Conservation (phyloP, 2,329 filamentous ascomycete genomes). For the Xylaria hypoxylon region DNA sequence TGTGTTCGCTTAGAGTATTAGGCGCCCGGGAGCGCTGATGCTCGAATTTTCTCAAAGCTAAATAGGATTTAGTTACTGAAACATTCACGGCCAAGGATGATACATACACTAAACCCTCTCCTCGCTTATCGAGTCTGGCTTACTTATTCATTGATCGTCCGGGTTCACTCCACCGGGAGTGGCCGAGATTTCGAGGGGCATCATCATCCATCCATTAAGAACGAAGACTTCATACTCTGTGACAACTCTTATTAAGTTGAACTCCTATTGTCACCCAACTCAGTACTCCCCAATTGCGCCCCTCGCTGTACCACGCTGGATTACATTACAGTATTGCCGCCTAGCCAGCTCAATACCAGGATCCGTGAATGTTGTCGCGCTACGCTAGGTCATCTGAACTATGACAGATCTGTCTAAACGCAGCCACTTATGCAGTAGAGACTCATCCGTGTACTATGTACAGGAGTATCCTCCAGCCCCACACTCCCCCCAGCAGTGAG, state of each 20-base stretch:
- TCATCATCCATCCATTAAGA: slow-evolving; percentile 8
- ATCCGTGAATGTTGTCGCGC: slow-evolving; percentile 20
- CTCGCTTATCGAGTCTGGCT: slow-evolving; percentile 39
- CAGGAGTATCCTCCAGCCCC: slow-evolving; percentile 25
- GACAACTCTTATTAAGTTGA: neutral
- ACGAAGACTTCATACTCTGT: neutral
- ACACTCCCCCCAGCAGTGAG: slow-evolving; percentile 31
- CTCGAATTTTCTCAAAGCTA: slow-evolving; percentile 13
- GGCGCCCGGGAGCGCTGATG: slow-evolving; percentile 33
- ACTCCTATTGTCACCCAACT: slow-evolving; percentile 19
- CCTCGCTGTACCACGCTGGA: slow-evolving; percentile 15
- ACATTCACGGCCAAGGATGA: slow-evolving; percentile 16
- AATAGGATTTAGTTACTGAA: slow-evolving; percentile 24
- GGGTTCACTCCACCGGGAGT: slow-evolving; percentile 27
- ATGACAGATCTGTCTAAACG: slow-evolving; percentile 31
- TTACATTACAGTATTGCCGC: slow-evolving; percentile 15
- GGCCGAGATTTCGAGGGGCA: slow-evolving; percentile 29
- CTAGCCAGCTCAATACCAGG: slow-evolving; percentile 20
- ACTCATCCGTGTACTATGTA: slow-evolving; percentile 28
- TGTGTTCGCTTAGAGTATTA: slow-evolving; percentile 36
- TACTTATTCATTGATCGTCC: slow-evolving; percentile 28
- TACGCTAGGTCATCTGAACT: slow-evolving; percentile 32
- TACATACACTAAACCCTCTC: slow-evolving; percentile 16
- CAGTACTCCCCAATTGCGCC: neutral
- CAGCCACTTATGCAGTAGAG: slow-evolving; percentile 33